These are phyloP conservation scores for Amanita pallidorosea DNA, from an alignment of 768 basidiomycete species.

Conservation along the genomic window DNA sequence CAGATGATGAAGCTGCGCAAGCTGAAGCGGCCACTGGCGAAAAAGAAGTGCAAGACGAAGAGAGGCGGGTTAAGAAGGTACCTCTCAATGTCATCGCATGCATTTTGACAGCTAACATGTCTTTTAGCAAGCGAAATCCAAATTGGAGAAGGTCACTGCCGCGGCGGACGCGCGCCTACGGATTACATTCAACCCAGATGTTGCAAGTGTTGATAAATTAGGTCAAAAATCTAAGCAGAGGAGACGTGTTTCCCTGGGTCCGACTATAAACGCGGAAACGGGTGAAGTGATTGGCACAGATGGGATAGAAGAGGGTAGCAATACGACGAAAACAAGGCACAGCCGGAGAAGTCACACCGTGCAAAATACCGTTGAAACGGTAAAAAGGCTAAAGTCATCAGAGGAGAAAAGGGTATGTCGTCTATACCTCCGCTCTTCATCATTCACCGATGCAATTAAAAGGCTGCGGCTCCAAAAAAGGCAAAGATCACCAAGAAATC, in stretches of 20 bases:
- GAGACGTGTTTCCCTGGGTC: conserved; percentile 44
- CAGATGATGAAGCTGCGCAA: conserved; percentile 61
- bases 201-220: conserved; percentile 15
- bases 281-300: conserved; percentile 38
- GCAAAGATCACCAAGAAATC: conserved; percentile 37
- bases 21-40: conserved; percentile 48
- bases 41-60: conserved; percentile 46
- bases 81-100: neutral
- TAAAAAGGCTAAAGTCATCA: conserved; percentile 51
- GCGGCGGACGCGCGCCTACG: conserved; percentile 57
- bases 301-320: conserved; percentile 1
- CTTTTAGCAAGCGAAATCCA: conserved; percentile 39
- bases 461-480: conserved; percentile 59
- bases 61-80: conserved; percentile 41
- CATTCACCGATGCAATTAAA: neutral
- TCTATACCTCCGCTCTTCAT: conserved; percentile 6
- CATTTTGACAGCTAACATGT: neutral
- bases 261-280: conserved; percentile 47
- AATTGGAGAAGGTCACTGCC: conserved; percentile 53
- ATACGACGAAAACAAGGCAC: conserved; percentile 29
- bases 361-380: conserved; percentile 60
- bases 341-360: conserved; percentile 62
- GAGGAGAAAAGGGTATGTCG: conserved; percentile 45
- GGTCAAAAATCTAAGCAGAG: conserved; percentile 21
- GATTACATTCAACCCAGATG: conserved; percentile 56